Percentiles rank a stretch among this genome's conserved stretches.
These are phyloP conservation scores for Glebionis coronaria DNA, from an alignment of 129 eudicot genomes.

Conservation along the genomic window DNA sequence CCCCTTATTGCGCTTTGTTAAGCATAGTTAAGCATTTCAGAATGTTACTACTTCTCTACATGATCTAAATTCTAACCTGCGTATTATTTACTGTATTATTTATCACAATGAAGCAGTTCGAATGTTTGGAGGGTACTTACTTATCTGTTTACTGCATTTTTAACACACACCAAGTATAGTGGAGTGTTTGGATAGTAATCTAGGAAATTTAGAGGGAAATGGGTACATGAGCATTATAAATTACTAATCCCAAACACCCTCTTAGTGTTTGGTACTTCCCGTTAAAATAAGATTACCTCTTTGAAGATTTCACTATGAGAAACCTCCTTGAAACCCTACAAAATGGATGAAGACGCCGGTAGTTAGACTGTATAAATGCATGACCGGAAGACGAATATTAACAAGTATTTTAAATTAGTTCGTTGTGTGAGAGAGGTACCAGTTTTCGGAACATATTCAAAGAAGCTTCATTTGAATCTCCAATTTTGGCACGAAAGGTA, in stretches of 20 bases:
- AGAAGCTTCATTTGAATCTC: conserved; percentile 79
- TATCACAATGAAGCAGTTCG: too few species aligned
- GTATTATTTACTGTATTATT: too few species aligned
- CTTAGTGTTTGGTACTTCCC: neutral
- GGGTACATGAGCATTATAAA: neutral
- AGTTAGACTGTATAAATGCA: neutral
- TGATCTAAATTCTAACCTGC: too few species aligned
- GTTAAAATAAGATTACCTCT: conserved; percentile 56
- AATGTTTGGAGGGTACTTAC: too few species aligned
- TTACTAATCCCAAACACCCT: neutral
- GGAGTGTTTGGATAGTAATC: too few species aligned
- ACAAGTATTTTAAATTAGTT: conserved; percentile 5
- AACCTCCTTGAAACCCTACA: conserved; percentile 78
- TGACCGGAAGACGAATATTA: neutral
- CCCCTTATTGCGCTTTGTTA: too few species aligned
- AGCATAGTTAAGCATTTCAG: too few species aligned
- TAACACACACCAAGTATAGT: too few species aligned
- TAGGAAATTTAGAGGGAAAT: too few species aligned
- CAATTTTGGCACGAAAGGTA: conserved; percentile 74
- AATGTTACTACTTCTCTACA: too few species aligned
- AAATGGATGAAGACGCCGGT: conserved; percentile 9
- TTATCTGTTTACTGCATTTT: too few species aligned
- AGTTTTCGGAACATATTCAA: conserved; percentile 61
- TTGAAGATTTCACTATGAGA: conserved; percentile 83
- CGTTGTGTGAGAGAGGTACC: conserved; percentile 35